Base-by-base conservation (phyloP, 139 green algal genomes). In the Chlorella ohadii region DNA sequence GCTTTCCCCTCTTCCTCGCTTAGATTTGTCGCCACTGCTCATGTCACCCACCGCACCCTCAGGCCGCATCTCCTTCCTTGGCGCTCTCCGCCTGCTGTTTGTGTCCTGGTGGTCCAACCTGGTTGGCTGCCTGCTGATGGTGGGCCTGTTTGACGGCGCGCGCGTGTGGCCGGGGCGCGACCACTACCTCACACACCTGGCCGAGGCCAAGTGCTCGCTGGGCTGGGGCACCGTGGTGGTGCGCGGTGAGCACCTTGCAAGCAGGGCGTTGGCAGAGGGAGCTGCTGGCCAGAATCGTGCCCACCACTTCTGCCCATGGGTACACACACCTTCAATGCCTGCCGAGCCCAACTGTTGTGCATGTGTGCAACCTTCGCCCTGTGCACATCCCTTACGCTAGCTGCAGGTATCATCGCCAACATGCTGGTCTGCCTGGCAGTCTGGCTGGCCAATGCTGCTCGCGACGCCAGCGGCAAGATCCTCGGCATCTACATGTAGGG, bases 401-500 rank as follows among this genome's bases (percentile, higher is more conserved):
- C 44, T 65, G 55, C 75, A 82, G 75, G 75, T 33, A 82, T 82
- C 23, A 23, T 82, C 23, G 56, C 31, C 56, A 82, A 82, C 57
- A 17, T 44, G 75, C 36, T 82, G 33, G 75, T 82, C 6, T 82
- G 75, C 75, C 57, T 82, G 75, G 75, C 75, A 0, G 75, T 82
- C 47, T 82, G 75, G 75, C 57, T 70, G 75, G 75, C 47, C 34
- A 72, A 71, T 55, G 36, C 34, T 7, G 22, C 75, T 3, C 75
- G 75, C 4, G 75, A 82, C 36, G 4, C 33, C 7, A 82, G 19
- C 0, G 75, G 75, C 34, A 82, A 82, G 36, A 34, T 77, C 1
- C 38, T 59, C 13, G 71, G 71, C 27, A 77, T 77, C 11, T 77
- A 77, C 27, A 44, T 77, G 11, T 59, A 22, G 15, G 51, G 51